Evolutionary conservation across 495 filamentous ascomycete species (phyloP).

Genomic region (Lepidopterella palustris): DNA sequence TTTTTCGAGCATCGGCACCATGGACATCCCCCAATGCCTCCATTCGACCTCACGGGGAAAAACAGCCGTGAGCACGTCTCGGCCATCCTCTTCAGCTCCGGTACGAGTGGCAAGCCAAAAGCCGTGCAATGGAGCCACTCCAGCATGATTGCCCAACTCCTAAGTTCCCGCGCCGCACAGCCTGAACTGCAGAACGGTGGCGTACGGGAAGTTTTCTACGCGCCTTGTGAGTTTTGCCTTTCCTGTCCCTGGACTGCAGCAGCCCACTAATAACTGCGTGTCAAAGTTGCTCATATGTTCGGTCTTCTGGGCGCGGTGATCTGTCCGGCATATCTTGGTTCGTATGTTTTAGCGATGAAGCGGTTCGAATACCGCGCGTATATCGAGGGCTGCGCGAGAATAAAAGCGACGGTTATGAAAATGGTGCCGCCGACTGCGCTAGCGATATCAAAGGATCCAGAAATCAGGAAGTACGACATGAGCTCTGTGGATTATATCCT

Average conservation of each 20-base stretch:
- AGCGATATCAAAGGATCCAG: constrained; percentile 8
- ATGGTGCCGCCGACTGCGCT: constrained; percentile 16
- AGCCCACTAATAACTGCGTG: too few relatives aligned
- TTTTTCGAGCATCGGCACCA: background rate
- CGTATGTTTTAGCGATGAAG: background rate
- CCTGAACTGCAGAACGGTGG: constrained; percentile 10
- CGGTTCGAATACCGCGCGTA: background rate
- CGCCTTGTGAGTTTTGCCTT: constrained; percentile 11
- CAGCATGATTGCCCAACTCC: constrained; percentile 12
- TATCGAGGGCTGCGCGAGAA: background rate
- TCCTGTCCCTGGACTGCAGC: background rate
- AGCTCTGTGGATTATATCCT: constrained; percentile 15
- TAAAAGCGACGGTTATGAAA: background rate
- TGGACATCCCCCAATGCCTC: background rate
- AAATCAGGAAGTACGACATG: constrained; percentile 12
- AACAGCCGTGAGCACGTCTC: constrained; percentile 6
- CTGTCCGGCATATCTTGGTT: background rate
- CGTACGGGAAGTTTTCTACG: constrained; percentile 15
- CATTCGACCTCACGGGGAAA: constrained; percentile 4
- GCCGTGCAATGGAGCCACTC: constrained; percentile 14
- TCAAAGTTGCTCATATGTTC: background rate
- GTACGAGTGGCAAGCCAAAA: constrained; percentile 20
- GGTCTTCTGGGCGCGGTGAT: background rate
- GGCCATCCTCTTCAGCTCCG: constrained; percentile 15
- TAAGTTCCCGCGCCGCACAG: constrained; percentile 4